phyloP scores from a whole-genome alignment of 257 asterid genomes.

The Ocimum tenuiflorum region DNA sequence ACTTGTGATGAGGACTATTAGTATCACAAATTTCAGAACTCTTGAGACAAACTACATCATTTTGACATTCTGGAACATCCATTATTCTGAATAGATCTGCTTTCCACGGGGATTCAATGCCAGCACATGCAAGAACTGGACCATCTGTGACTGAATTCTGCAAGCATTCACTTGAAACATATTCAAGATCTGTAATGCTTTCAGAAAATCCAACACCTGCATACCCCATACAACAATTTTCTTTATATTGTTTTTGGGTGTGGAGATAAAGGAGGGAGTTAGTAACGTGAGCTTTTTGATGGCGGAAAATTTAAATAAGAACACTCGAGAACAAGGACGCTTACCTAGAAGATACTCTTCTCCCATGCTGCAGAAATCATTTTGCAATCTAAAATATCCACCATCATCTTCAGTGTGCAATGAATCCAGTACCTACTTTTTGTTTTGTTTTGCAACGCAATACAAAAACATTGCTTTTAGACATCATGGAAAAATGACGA shows the following conservation, averaged over 20 bases:
- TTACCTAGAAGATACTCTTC: constrained; percentile 85
- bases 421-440: constrained; percentile 44
- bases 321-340: not conserved
- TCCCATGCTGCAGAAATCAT: constrained; percentile 56
- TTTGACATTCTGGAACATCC: constrained; percentile 37
- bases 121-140: constrained; percentile 30
- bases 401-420: constrained; percentile 41
- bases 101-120: constrained; percentile 41
- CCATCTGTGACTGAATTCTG: constrained; percentile 44
- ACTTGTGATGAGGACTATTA: constrained; percentile 22
- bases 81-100: constrained; percentile 40
- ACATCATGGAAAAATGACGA: not conserved
- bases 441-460: not conserved
- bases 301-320: not conserved
- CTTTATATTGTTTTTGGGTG: not conserved
- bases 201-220: constrained; percentile 74
- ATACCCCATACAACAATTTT: constrained; percentile 3
- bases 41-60: constrained; percentile 24
- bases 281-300: not conserved
- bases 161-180: constrained; percentile 51
- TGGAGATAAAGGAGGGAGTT: not conserved
- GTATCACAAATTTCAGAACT: constrained; percentile 34
- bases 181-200: constrained; percentile 52
- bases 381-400: constrained; percentile 47
- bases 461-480: not conserved